Base-by-base conservation (phyloP, 164 flowering plant genomes). In the Taxillus chinensis region DNA sequence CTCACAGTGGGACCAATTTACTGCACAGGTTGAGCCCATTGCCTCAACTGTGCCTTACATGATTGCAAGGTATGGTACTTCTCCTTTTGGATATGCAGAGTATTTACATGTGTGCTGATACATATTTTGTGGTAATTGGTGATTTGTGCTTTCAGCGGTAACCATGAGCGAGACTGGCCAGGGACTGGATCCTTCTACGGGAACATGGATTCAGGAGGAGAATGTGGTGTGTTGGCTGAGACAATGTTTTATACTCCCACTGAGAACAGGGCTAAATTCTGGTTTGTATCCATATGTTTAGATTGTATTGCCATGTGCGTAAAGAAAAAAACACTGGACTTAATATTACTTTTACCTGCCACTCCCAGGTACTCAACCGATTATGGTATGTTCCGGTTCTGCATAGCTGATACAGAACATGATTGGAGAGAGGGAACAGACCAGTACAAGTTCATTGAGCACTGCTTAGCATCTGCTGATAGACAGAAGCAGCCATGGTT, bases 371-470 rank as follows among this genome's bases (percentile, higher is more conserved):
- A 92, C 57, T 68, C 87, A 5, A 92, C 90, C 10, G 93, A 92
- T 72, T 92, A 87, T 75, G 98, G 98, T 59, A 82, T 92, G 96
- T 92, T 92, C 77, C 78, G 80, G 14, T 92, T 92, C 73, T 92
- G 96, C 64, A 62, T 92, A 60, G 98, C 96, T 52, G 85, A 92
- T 69, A 86, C 95, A 5, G 98, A 92, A 67, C 87, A 83, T 54
- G 98, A 92, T 64, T 92, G 98, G 98, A 81, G 98, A 75, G 90
- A 82, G 57, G 98, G 96, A 61, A 70, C 88, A 1, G 92, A 90
- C 63, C 98, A 92, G 63, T 90, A 86, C 59, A 77, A 82, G 62
- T 89, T 91, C 72, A 87, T 91, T 57, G 95, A 91, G 68, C 81
- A 84, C 60, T 91, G 98, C 61, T 65, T 92, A 38, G 82, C 96